Evolutionary conservation across 495 filamentous ascomycete species (phyloP), one percentile per base, ranked within the genome.

Genomic region (Tuber brumale): DNA sequence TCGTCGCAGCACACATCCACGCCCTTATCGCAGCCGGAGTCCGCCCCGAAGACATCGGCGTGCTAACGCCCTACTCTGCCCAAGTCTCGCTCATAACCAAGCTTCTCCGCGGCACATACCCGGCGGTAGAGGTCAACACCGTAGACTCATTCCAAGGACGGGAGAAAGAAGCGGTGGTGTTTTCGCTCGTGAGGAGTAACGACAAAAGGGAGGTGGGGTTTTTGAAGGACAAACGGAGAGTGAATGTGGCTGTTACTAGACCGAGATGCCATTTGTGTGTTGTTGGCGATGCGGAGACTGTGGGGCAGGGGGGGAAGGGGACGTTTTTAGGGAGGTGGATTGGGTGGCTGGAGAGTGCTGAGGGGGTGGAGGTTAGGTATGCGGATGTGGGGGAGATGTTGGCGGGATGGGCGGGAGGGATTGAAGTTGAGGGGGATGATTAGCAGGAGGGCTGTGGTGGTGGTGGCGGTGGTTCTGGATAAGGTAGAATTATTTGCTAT

Each of bases 211-310:
- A 97, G 84, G 94, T 97, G 18, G 95, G 95, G 21, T 99, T 99
- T 82, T 85, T 99, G 71, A 92, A 89, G n/a, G 95, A 99, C 85
- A 95, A 94, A 85, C 86, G 95, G 72, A 87, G 95, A 71, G 84
- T 98, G 76, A 99, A 99, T 84, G 95, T 98, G 72, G 95, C 95
- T 19, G 97, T 98, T 93, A 98, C 95, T 61, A 89, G 95, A 69
- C 92, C 95, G 14, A 94, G 92, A 84, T 88, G 95, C 70, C 95
- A 94, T 82, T 86, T 99, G 18, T 94, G 93, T 75, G 89, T 98
- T 51, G 91, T 97, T 77, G 95, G 95, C 19, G 95, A 98, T 82
- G 93, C 92, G 57, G 95, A 97, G 83, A 98, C 94, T 14, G 76
- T 83, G n/a, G 76, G 77, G 35, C 39, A 72, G 21, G 76, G 43